Base-by-base conservation (phyloP, 352 stramenopile genomes). In the Phytophthora aleatoria region DNA sequence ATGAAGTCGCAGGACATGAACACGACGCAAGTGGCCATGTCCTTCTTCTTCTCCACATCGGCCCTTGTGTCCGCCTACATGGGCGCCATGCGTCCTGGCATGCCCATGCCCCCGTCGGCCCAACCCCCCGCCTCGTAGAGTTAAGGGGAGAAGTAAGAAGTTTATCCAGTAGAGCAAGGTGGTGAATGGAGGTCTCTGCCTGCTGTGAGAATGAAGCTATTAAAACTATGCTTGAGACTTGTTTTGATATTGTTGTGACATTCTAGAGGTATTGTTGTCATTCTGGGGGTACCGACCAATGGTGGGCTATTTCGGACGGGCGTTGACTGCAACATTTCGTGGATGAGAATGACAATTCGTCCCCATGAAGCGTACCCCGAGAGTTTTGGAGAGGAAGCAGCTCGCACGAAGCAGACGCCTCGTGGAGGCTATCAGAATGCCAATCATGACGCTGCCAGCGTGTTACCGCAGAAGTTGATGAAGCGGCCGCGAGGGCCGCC, bases 11-110 rank as follows among this genome's bases (percentile, higher is more conserved):
- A 76, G 35, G 73, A 90, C 27, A 77, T 71, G 71, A 85, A 91
- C 61, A 70, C 83, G 61, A 81, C 76, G 49, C 74, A 89, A 61
- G 68, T 90, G 38, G 83, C 79, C 65, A 87, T 89, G 75, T 83
- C 82, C 49, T 90, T 93, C 72, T 91, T 90, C 73, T 89, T 87
- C 65, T 76, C 84, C 50, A 78, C 76, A 15, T 90, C 77, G 52
- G 77, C 84, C 30, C 78, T 93, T 50, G 81, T 90, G 38, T 79
- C 81, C 39, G 67, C 70, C 51, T 88, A 90, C 76, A 77, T 79
- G 73, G 75, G 71, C 24, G 48, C 49, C 39, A 72, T 83, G 63
- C 64, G 56, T 56, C 62, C 73, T 9, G 63, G 67, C 3, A 67
- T 78, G 39, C 56, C 71, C 49, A 67, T 76, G 42, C 35, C 52